Conservation (phyloP, 768 basidiomycete genomes). For the Termitomyces sp. region DNA sequence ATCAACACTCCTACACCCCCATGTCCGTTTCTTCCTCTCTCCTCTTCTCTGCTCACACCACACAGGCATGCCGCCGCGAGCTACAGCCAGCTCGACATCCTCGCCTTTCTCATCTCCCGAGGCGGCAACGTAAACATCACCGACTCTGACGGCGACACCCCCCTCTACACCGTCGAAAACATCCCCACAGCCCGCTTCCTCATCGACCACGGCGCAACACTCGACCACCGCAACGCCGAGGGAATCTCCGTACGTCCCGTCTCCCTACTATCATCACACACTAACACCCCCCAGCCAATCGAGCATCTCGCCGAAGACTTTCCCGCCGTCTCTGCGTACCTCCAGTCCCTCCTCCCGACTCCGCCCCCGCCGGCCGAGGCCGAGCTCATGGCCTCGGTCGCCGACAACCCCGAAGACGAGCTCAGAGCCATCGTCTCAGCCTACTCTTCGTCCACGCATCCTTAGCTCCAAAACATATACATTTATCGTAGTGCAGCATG, state of each 20-base stretch:
- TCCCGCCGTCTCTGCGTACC: conserved; percentile 59
- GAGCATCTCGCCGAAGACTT: conserved; percentile 71
- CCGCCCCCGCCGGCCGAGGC: conserved; percentile 19
- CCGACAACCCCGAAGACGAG: too few relatives aligned
- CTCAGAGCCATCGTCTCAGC: too few relatives aligned
- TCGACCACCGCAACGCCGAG: conserved; percentile 61
- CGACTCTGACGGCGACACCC: conserved; percentile 89
- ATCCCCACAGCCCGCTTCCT: conserved; percentile 75
- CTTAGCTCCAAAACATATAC: too few relatives aligned
- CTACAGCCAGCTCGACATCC: conserved; percentile 74
- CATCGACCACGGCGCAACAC: conserved; percentile 70
- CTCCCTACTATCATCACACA: not conserved
- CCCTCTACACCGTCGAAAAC: conserved; percentile 86
- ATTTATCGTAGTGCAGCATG: conserved; percentile 23
- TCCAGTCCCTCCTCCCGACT: conserved; percentile 37
- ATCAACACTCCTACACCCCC: conserved; percentile 75
- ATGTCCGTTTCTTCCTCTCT: conserved; percentile 44
- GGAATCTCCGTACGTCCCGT: conserved; percentile 65
- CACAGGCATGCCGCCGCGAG: conserved; percentile 90
- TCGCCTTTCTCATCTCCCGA: conserved; percentile 76
- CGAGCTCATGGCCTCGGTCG: too few relatives aligned
- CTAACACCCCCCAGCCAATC: conserved; percentile 48
- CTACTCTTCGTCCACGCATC: too few relatives aligned
- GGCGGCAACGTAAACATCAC: conserved; percentile 87
- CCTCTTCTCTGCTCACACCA: conserved; percentile 4